Base-by-base conservation (phyloP, 768 basidiomycete species). In the Amanita rimosa region DNA sequence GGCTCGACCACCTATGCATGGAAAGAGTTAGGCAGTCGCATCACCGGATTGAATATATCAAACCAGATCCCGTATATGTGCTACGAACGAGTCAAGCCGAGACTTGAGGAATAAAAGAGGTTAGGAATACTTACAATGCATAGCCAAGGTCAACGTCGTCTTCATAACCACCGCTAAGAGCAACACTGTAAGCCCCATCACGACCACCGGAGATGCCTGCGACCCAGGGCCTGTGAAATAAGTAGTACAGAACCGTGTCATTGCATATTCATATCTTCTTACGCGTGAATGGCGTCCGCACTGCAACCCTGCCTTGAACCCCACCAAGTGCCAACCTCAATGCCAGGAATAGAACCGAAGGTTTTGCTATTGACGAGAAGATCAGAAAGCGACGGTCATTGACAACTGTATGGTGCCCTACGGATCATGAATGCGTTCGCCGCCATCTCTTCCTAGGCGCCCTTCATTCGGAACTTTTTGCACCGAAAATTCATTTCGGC, bases 301-400 rank as follows among this genome's bases (percentile, higher is more conserved):
- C 86, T 87, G 55, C 90, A 93, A 8, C 56, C 77, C 49, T 65
- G 71, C 68, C 90, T 70, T 4, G 72, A 76, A 48, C 78, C 74
- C 89, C 90, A 96, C 82, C 85, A 88, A 21, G 81, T 81, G 2
- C 90, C 91, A 13, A 92, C 79, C 21, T 72, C 70, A 16, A 95
- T 63, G 2, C 77, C 88, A 5, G 90, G 89, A 49, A 96, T 94
- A 29, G 70, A 56, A 0, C 93, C 93, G 62, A 79, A 93, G 2
- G 66, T 73, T 66, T 91, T 93, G 9, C 86, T 89, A 37, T 51
- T 4, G 19, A 38, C 17, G 6, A 40, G 36, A 13, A 40, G 48
- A 22, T 51, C 33, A 22, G 0, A 33, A 54, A 6, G 42, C n/a
- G 13, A 24, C 34, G 31, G 14, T 39, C 31, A 51, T n/a, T 22